Percentiles rank a stretch among this genome's conserved stretches.
These are phyloP conservation scores for Arachnomyces sp. DNA, from an alignment of 2,329 filamentous ascomycete species.

Conservation along the genomic window DNA sequence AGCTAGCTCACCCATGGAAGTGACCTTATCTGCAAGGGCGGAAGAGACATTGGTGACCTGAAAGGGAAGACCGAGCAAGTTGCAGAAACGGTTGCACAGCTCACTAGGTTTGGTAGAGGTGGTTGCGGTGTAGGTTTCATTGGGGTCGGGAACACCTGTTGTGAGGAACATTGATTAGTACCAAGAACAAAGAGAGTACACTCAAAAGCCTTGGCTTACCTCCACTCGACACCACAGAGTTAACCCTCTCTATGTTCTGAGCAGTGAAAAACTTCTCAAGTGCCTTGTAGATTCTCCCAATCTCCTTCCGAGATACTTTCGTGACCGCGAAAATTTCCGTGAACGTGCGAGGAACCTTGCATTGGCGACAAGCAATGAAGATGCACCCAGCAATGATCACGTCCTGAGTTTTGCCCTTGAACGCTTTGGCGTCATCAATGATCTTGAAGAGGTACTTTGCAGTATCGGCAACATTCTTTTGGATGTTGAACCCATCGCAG, in stretches of 20 bases:
- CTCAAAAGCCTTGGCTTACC: constrained; percentile 34
- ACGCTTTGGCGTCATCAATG: constrained; percentile 81
- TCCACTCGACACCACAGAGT: constrained; percentile 44
- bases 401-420: constrained; percentile 93
- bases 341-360: constrained; percentile 79
- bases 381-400: constrained; percentile 93
- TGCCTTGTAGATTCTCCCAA: constrained; percentile 88
- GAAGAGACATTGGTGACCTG: constrained; percentile 72
- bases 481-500: constrained; percentile 76
- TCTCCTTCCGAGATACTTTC: constrained; percentile 93
- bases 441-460: constrained; percentile 95
- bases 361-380: constrained; percentile 93
- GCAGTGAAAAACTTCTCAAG: constrained; percentile 80
- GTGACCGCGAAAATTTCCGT: constrained; percentile 90
- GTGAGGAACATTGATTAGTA: too few species aligned
- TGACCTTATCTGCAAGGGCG: constrained; percentile 68
- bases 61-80: constrained; percentile 66
- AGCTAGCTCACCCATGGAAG: constrained; percentile 68
- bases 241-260: constrained; percentile 54
- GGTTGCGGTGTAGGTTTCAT: constrained; percentile 61
- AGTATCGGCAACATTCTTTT: constrained; percentile 72
- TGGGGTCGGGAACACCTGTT: constrained; percentile 34
- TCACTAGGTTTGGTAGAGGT: constrained; percentile 72
- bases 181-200: too few species aligned
- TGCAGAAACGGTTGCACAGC: constrained; percentile 84